Conservation (phyloP, 805 yeast genomes). For the Blastobotrys parvus region DNA sequence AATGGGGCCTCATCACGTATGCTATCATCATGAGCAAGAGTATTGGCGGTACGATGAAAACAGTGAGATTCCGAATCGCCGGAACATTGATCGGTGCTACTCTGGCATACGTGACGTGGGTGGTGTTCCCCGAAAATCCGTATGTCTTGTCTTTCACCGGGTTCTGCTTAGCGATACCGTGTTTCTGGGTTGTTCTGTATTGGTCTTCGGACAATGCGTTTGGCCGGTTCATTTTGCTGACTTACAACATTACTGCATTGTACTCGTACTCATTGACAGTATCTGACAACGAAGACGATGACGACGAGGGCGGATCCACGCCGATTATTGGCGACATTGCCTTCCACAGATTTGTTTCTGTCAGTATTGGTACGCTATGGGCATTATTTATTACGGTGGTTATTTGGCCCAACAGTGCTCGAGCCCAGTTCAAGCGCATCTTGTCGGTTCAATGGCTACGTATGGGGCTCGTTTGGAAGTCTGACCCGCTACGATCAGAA, state of each 20-base stretch:
- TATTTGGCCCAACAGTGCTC: constrained; percentile 68
- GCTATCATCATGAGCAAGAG: constrained; percentile 81
- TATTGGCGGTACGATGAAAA: constrained; percentile 75
- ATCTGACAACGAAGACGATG: constrained; percentile 42
- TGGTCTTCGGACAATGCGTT: constrained; percentile 48
- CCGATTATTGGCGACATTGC: constrained; percentile 72
- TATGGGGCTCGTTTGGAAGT: constrained; percentile 73
- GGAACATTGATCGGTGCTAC: constrained; percentile 72
- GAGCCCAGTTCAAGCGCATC: constrained; percentile 57
- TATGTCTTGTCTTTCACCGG: constrained; percentile 44
- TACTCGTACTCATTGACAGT: constrained; percentile 63
- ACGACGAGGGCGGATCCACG: constrained; percentile 58
- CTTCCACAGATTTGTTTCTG: constrained; percentile 66
- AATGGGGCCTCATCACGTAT: constrained; percentile 78
- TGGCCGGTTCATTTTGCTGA: constrained; percentile 53
- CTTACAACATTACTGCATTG: constrained; percentile 71
- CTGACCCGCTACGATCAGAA: constrained; percentile 49
- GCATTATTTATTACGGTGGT: constrained; percentile 60
- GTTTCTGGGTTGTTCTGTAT: constrained; percentile 49
- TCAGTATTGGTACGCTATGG: constrained; percentile 66
- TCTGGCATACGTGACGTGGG: constrained; percentile 55
- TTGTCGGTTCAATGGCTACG: constrained; percentile 66
- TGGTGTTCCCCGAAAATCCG: constrained; percentile 46
- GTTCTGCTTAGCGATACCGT: constrained; percentile 31
- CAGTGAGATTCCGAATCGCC: constrained; percentile 40